Evolutionary conservation across 192 early-diverging fungal genomes (phyloP).

Genomic region (Coemansia sp.): DNA sequence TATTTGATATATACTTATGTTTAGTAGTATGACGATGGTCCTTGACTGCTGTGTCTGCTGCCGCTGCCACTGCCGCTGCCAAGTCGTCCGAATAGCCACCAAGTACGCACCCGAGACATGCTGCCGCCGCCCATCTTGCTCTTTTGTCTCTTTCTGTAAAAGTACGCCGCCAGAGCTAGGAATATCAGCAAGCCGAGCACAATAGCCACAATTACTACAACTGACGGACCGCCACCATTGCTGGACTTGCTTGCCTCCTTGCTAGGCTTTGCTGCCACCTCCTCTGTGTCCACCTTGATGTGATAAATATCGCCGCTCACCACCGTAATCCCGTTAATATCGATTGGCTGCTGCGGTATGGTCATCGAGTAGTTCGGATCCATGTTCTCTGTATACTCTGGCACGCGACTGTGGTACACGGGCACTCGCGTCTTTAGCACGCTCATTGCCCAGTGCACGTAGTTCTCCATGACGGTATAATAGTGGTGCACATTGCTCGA

Average conservation of each 20-base stretch:
- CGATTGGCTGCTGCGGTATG: slow-evolving; percentile 6
- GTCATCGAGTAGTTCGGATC: slow-evolving; percentile 37
- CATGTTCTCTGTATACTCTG: slow-evolving; percentile 36
- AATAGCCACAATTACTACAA: slow-evolving; percentile 10
- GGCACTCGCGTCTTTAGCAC: slow-evolving; percentile 31
- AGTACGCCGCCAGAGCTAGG: slow-evolving; percentile 11
- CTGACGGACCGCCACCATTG: slow-evolving; percentile 7
- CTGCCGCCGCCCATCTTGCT: slow-evolving; percentile 1
- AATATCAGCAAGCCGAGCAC: slow-evolving; percentile 12
- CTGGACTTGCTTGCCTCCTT: not conserved
- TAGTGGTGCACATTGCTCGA: slow-evolving; percentile 27
- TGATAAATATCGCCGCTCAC: slow-evolving; percentile 38
- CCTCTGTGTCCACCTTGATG: not conserved
- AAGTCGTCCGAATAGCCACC: slow-evolving; percentile 48
- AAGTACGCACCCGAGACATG: slow-evolving; percentile 27
- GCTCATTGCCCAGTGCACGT: slow-evolving; percentile 42
- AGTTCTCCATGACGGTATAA: slow-evolving; percentile 45
- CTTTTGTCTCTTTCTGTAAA: slow-evolving; percentile 2
- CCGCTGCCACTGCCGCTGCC: too few relatives aligned
- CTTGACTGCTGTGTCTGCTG: too few relatives aligned
- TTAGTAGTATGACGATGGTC: not conserved
- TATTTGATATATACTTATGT: too few relatives aligned
- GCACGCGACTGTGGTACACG: slow-evolving; percentile 27
- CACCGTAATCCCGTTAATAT: slow-evolving; percentile 11
- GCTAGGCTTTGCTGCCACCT: not conserved